Evolutionary conservation across 2,329 filamentous ascomycete genomes (phyloP).

Genomic region (Blastomyces gilchristii): DNA sequence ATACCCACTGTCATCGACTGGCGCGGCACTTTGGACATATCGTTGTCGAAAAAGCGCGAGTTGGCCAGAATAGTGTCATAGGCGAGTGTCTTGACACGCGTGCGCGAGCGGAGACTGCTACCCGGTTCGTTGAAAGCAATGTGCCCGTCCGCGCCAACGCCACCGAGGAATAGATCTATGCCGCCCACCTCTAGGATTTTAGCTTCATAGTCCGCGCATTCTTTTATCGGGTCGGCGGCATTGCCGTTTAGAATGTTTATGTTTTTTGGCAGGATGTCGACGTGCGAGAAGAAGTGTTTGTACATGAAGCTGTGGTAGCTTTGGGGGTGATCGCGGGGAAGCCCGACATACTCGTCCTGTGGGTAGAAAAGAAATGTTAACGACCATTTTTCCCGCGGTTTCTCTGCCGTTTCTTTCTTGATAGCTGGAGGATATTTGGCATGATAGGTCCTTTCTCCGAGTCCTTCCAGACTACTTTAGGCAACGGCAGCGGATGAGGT

Average conservation of each 20-base stretch:
- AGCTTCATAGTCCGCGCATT: slow-evolving; percentile 70
- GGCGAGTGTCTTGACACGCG: slow-evolving; percentile 74
- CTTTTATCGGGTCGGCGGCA: slow-evolving; percentile 60
- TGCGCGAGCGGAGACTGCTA: slow-evolving; percentile 64
- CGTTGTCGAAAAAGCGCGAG: slow-evolving; percentile 70
- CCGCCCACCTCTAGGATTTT: slow-evolving; percentile 64
- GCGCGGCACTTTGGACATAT: slow-evolving; percentile 62
- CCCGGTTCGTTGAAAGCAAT: slow-evolving; percentile 88
- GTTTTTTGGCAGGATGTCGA: slow-evolving; percentile 70
- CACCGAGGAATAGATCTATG: slow-evolving; percentile 76
- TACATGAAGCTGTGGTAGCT: slow-evolving; percentile 92
- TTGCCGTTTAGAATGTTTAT: slow-evolving; percentile 80
- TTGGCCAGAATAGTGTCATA: slow-evolving; percentile 83
- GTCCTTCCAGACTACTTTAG: not conserved
- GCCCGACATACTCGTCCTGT: slow-evolving; percentile 75
- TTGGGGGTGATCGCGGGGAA: slow-evolving; percentile 71
- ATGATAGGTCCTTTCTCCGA: not conserved
- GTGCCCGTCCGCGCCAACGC: slow-evolving; percentile 77
- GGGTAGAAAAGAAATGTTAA: not conserved
- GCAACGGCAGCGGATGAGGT: not conserved
- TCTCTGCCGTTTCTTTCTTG: not conserved
- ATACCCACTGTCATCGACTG: slow-evolving; percentile 81
- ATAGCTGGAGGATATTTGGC: not conserved
- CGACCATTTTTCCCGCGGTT: not conserved
- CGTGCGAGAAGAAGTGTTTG: slow-evolving; percentile 78